Evolutionary conservation across 805 yeast species (phyloP).

Genomic region (Kuraishia floccosa): DNA sequence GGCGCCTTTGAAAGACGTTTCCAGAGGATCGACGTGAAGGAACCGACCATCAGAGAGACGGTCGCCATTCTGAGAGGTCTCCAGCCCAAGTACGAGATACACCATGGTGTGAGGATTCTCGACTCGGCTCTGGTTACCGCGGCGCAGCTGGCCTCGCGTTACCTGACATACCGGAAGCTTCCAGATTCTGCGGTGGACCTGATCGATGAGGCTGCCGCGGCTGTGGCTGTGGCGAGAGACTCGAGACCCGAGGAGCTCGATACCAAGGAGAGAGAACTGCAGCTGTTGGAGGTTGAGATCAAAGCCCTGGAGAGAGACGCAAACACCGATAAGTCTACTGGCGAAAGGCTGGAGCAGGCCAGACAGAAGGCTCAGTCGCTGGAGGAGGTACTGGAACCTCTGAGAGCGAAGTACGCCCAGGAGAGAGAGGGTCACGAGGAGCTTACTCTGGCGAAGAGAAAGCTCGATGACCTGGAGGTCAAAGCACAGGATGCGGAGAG

Average conservation of each 20-base stretch:
- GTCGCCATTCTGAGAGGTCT: slow-evolving; percentile 94
- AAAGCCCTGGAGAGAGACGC: slow-evolving; percentile 94
- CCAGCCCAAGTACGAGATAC: slow-evolving; percentile 91
- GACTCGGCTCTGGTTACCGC: slow-evolving; percentile 93
- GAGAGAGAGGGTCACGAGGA: slow-evolving; percentile 90
- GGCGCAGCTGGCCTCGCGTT: slow-evolving; percentile 89
- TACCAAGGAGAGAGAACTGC: slow-evolving; percentile 84
- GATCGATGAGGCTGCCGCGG: slow-evolving; percentile 92
- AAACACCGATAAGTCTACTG: slow-evolving; percentile 72
- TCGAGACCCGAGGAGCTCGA: slow-evolving; percentile 97
- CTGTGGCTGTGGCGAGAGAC: slow-evolving; percentile 97
- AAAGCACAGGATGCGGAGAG: slow-evolving; percentile 97
- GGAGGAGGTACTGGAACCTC: slow-evolving; percentile 76
- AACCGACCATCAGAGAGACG: slow-evolving; percentile 86
- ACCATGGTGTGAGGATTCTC: slow-evolving; percentile 93
- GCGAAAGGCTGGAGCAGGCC: slow-evolving; percentile 76
- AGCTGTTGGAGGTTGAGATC: slow-evolving; percentile 88
- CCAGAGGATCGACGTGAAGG: slow-evolving; percentile 94
- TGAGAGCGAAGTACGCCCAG: slow-evolving; percentile 73
- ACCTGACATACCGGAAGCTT: slow-evolving; percentile 86
- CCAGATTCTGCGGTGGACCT: slow-evolving; percentile 97
- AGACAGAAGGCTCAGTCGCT: slow-evolving; percentile 69
- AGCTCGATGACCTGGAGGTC: slow-evolving; percentile 82
- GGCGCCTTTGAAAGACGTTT: slow-evolving; percentile 98
- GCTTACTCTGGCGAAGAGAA: slow-evolving; percentile 79